Conservation (phyloP, 139 green algal species). For the Volvox africanus region DNA sequence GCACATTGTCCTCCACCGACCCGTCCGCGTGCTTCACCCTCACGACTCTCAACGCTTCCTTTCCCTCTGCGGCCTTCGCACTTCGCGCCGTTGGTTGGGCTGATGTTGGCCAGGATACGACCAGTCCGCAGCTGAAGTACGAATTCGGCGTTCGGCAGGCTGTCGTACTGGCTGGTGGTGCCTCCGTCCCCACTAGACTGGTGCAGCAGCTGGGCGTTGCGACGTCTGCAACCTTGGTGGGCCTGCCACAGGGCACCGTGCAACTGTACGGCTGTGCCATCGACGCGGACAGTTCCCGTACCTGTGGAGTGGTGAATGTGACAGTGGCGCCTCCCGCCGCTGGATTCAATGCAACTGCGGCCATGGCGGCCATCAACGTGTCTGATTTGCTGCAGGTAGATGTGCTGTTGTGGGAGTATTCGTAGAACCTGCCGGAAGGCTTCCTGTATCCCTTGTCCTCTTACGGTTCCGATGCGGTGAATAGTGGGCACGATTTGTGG, state of each 20-base stretch:
- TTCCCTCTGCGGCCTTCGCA: neutral
- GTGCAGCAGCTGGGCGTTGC: conserved; percentile 9
- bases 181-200: neutral
- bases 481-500: too few species aligned
- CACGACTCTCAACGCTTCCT: neutral
- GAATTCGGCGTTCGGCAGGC: conserved; percentile 23
- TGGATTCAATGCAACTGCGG: neutral
- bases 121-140: conserved; percentile 17
- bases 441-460: too few species aligned
- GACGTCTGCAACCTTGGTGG: conserved; percentile 8
- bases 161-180: neutral
- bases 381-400: neutral
- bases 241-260: conserved; percentile 12
- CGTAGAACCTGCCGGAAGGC: too few species aligned
- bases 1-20: neutral
- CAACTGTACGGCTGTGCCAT: conserved; percentile 31
- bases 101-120: neutral
- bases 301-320: neutral
- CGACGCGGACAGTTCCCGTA: neutral
- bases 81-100: neutral
- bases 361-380: neutral
- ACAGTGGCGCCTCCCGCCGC: neutral
- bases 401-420: neutral
- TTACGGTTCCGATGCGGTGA: too few species aligned
- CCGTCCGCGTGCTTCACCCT: neutral